phyloP scores from a whole-genome alignment of 2,329 filamentous ascomycete genomes.

The Fusarium buxicola region DNA sequence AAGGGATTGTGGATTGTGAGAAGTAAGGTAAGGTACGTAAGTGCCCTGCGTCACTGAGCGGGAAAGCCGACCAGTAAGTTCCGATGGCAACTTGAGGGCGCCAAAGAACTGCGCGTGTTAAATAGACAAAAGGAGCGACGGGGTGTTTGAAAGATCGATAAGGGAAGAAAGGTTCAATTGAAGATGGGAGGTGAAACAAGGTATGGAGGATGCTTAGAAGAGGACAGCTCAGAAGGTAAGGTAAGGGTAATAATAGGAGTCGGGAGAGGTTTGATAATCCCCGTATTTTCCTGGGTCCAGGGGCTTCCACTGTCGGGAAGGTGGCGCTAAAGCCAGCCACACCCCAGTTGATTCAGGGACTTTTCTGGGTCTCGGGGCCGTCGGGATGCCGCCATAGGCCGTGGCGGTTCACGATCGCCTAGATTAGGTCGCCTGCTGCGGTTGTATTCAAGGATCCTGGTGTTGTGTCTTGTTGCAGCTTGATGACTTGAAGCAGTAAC shows the following conservation, averaged over 20 bases:
- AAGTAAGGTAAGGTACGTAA: slow-evolving; percentile 13
- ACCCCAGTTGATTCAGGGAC: slow-evolving; percentile 3
- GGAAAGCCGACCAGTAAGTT: slow-evolving; percentile 22
- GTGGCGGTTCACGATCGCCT: neutral
- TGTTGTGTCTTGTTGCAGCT: neutral
- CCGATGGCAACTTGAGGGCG: slow-evolving; percentile 1
- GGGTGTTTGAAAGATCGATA: slow-evolving; percentile 5
- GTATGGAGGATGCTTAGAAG: slow-evolving; percentile 22
- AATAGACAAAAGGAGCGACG: slow-evolving; percentile 20
- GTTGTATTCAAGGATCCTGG: neutral
- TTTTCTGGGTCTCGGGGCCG: neutral
- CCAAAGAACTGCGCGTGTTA: neutral
- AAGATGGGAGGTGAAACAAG: slow-evolving; percentile 40
- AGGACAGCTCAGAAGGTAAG: slow-evolving; percentile 42
- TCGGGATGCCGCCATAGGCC: neutral
- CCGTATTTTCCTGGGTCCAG: slow-evolving; percentile 40
- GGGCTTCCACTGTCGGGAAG: slow-evolving; percentile 23
- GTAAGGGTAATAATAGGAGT: slow-evolving; percentile 40
- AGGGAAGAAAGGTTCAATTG: slow-evolving; percentile 25
- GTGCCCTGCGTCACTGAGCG: slow-evolving; percentile 35
- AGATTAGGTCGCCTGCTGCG: neutral
- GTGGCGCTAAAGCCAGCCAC: slow-evolving; percentile 35
- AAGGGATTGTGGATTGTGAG: slow-evolving; percentile 18
- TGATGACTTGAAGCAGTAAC: neutral
- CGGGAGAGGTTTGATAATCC: slow-evolving; percentile 26